Conservation (phyloP, 2,329 filamentous ascomycete species). For the Colletotrichum ledebouriae region DNA sequence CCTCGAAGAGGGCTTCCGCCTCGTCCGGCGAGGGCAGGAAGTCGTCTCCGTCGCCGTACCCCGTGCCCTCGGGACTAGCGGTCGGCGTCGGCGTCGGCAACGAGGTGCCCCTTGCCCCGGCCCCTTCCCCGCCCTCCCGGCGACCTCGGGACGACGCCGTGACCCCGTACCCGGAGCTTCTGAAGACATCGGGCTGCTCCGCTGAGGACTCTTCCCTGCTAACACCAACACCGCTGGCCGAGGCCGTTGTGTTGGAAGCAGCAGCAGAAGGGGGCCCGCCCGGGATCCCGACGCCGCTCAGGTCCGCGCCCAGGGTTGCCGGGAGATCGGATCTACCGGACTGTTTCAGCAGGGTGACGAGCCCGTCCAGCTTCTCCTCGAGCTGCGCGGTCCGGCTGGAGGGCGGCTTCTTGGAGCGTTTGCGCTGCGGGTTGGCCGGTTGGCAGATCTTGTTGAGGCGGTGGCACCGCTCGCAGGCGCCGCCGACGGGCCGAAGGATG, state of each 20-base stretch:
- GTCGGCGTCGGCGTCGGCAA: constrained; percentile 36
- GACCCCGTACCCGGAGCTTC: background rate
- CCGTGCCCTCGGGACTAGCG: constrained; percentile 23
- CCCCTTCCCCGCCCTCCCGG: background rate
- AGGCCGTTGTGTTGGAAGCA: background rate
- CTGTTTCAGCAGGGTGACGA: constrained; percentile 47
- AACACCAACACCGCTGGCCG: background rate
- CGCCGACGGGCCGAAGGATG: constrained; percentile 50
- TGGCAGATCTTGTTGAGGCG: constrained; percentile 57
- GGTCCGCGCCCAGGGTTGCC: constrained; percentile 4
- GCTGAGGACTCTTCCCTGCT: constrained; percentile 3
- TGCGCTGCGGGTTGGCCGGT: constrained; percentile 53
- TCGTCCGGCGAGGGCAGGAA: constrained; percentile 34
- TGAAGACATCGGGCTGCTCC: background rate
- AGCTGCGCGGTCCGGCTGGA: constrained; percentile 44
- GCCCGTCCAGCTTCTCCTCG: constrained; percentile 49
- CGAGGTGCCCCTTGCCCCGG: constrained; percentile 1
- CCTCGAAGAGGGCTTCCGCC: constrained; percentile 38
- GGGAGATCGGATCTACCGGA: constrained; percentile 29
- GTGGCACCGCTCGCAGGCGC: constrained; percentile 56
- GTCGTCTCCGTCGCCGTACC: constrained; percentile 24
- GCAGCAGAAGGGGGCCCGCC: background rate
- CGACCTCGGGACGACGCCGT: background rate
- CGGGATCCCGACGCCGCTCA: background rate
- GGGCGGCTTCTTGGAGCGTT: constrained; percentile 43